phyloP scores from a whole-genome alignment of 306 rosid genomes.

The Echinosophora koreensis region DNA sequence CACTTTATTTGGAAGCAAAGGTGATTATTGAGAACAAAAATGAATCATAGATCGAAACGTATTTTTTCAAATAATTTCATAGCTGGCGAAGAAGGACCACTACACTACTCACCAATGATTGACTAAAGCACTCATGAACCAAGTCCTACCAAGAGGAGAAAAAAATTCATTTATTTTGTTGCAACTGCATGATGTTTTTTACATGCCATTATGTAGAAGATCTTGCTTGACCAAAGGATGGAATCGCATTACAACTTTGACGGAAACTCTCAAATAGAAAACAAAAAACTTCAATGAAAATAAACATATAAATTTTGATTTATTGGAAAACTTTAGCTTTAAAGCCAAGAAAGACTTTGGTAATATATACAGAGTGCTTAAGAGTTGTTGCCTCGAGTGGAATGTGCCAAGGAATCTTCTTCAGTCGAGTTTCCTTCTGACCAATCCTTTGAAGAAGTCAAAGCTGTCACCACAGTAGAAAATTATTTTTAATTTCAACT shows the following conservation, averaged over 20 bases:
- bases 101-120: conserved; percentile 50
- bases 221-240: conserved; percentile 36
- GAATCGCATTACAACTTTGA: conserved; percentile 42
- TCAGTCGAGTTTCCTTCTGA: conserved; percentile 75
- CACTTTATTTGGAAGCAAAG: conserved; percentile 47
- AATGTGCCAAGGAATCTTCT: conserved; percentile 51
- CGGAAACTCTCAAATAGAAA: conserved; percentile 16
- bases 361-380: conserved; percentile 35
- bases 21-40: conserved; percentile 40
- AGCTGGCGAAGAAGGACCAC: conserved; percentile 50
- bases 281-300: conserved; percentile 22
- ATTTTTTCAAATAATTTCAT: conserved; percentile 34
- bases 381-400: conserved; percentile 43
- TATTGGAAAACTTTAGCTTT: conserved; percentile 21
- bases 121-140: conserved; percentile 43
- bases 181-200: conserved; percentile 27
- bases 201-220: conserved; percentile 34
- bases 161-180: conserved; percentile 9
- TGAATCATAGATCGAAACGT: conserved; percentile 28
- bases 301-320: conserved; percentile 19
- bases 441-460: conserved; percentile 84
- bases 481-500: conserved; percentile 34
- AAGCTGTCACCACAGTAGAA: conserved; percentile 60
- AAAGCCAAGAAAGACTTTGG: conserved; percentile 30
- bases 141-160: conserved; percentile 22